phyloP scores from a whole-genome alignment of 2,329 filamentous ascomycete genomes.

The Didymella keratinophila region DNA sequence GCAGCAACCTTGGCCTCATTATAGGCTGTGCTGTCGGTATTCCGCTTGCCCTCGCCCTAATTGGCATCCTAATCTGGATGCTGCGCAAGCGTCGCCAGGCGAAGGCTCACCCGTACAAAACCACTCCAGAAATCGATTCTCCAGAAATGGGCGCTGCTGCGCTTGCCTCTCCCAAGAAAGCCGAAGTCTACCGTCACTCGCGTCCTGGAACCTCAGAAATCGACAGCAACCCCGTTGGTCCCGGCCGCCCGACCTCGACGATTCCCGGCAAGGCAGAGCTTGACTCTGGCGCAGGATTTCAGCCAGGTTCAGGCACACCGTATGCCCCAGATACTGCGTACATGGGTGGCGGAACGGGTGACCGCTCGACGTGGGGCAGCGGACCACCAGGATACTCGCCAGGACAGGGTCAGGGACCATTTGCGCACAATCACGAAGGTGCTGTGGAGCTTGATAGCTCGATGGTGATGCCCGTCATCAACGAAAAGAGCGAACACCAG shows the following conservation, averaged over 20 bases:
- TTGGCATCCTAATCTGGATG: conserved; percentile 44
- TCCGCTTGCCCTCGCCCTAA: conserved; percentile 42
- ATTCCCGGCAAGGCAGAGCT: conserved; percentile 44
- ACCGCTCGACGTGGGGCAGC: conserved; percentile 36
- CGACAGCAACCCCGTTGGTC: conserved; percentile 38
- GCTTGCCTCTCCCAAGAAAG: conserved; percentile 35
- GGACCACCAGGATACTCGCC: conserved; percentile 44
- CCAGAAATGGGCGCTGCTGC: conserved; percentile 35
- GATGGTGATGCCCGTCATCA: conserved; percentile 25
- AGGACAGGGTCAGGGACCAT: conserved; percentile 20
- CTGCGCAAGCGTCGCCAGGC: conserved; percentile 42
- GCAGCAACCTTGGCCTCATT: conserved; percentile 42
- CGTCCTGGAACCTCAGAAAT: conserved; percentile 38
- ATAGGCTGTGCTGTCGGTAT: conserved; percentile 50
- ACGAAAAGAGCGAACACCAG: conserved; percentile 23
- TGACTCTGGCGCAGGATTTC: conserved; percentile 38
- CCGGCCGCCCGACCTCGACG: conserved; percentile 37
- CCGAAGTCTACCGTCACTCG: conserved; percentile 28
- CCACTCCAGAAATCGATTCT: conserved; percentile 24
- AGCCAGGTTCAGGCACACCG: conserved; percentile 31
- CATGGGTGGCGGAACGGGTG: conserved; percentile 41
- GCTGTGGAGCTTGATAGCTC: conserved; percentile 31
- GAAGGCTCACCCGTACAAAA: conserved; percentile 28
- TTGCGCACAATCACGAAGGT: conserved; percentile 21
- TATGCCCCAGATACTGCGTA: conserved; percentile 43